Conservation (phyloP, 2,329 filamentous ascomycete genomes). For the Sarocladium brachiariae region DNA sequence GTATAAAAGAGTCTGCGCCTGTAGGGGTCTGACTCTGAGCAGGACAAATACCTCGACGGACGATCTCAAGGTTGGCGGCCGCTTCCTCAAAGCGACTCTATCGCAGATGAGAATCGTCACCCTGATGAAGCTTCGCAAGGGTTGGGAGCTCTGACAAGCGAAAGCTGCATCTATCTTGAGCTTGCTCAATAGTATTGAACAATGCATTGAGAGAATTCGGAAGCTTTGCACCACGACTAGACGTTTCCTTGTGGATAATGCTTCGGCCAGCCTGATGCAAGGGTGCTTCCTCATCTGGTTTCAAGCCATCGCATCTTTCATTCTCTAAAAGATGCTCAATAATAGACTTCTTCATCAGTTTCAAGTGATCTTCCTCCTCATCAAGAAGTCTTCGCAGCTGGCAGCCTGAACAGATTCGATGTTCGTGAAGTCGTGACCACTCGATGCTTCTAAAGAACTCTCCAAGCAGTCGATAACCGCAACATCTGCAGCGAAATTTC, state of each 20-base stretch:
- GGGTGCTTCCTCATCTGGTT: conserved; percentile 24
- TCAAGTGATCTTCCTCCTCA: conserved; percentile 23
- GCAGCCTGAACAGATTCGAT: conserved; percentile 23
- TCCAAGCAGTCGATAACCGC: conserved; percentile 25
- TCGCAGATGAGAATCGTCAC: not conserved
- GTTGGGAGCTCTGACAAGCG: too few relatives aligned
- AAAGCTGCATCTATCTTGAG: too few relatives aligned
- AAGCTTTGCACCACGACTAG: too few relatives aligned
- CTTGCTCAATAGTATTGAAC: too few relatives aligned
- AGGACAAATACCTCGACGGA: not conserved
- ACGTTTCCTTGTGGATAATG: too few relatives aligned
- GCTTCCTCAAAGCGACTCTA: not conserved
- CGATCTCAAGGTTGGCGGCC: not conserved
- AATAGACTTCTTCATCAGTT: conserved; percentile 13
- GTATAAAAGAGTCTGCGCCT: not conserved
- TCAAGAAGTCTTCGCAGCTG: conserved; percentile 22
- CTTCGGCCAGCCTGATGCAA: conserved; percentile 13
- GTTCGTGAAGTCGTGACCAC: conserved; percentile 9
- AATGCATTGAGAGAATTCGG: too few relatives aligned
- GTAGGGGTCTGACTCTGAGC: not conserved
- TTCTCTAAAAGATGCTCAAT: conserved; percentile 18
- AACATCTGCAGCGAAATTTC: conserved; percentile 25
- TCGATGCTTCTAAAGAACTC: conserved; percentile 22
- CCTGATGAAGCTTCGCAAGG: conserved; percentile 15
- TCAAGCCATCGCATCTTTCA: conserved; percentile 11